These are phyloP conservation scores for Hanseniaspora hatyaiensis DNA, from an alignment of 805 yeast species.

Conservation along the genomic window DNA sequence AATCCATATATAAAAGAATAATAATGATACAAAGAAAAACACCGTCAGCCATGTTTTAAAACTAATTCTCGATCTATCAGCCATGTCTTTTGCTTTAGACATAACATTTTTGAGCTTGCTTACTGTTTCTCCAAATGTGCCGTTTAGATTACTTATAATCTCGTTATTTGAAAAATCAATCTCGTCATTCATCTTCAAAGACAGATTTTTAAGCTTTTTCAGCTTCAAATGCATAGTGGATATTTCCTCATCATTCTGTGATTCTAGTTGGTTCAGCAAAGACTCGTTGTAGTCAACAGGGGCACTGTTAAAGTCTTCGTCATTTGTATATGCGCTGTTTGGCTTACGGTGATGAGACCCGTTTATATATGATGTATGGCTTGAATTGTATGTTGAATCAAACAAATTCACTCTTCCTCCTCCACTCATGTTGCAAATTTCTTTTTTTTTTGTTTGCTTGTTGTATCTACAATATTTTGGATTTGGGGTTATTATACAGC, in stretches of 20 bases:
- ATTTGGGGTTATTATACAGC: too few relatives aligned
- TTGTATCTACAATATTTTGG: too few relatives aligned
- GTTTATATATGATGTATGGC: conserved; percentile 4
- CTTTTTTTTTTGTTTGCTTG: too few relatives aligned
- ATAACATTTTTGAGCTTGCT: conserved; percentile 41
- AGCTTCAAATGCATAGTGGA: conserved; percentile 45
- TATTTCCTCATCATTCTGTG: conserved; percentile 53
- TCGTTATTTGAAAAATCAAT: conserved; percentile 40
- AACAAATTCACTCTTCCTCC: conserved; percentile 28
- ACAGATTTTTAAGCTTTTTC: conserved; percentile 42
- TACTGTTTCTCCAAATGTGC: conserved; percentile 39
- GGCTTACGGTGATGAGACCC: conserved; percentile 4
- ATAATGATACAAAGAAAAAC: conserved; percentile 37
- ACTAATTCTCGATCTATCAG: conserved; percentile 51
- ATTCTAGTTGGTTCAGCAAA: conserved; percentile 47
- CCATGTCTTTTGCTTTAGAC: conserved; percentile 50
- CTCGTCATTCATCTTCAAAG: conserved; percentile 53
- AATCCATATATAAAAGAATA: conserved; percentile 43
- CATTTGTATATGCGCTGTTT: neutral
- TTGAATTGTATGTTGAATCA: conserved; percentile 18
- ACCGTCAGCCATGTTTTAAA: conserved; percentile 50
- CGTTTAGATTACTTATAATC: conserved; percentile 34
- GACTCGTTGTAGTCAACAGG: conserved; percentile 40
- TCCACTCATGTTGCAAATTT: conserved; percentile 18
- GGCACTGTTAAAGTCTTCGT: conserved; percentile 8